Conservation (phyloP, 2,329 filamentous ascomycete genomes). For the Emericellopsis atlantica region DNA sequence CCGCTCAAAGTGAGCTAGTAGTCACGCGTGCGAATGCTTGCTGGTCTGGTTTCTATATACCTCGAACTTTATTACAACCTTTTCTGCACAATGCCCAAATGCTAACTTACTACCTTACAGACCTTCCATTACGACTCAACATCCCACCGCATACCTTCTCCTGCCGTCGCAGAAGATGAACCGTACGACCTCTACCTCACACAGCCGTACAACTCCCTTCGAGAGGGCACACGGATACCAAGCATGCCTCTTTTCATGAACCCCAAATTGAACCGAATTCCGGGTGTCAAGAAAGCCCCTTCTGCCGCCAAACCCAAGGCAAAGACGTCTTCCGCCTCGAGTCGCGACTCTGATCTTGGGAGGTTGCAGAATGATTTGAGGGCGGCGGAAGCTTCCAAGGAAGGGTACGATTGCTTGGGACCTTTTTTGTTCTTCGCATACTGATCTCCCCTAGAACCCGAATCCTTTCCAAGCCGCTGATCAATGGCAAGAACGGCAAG, state of each 20-base stretch:
- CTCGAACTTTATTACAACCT: no score
- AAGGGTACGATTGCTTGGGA: no score
- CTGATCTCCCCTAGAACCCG: no score
- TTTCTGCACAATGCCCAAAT: background rate
- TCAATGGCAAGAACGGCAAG: no score
- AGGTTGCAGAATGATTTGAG: background rate
- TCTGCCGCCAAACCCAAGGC: constrained; percentile 3
- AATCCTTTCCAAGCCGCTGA: no score
- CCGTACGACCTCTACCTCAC: constrained; percentile 45
- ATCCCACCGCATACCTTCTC: constrained; percentile 28
- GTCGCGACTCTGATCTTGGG: background rate
- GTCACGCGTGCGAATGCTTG: background rate
- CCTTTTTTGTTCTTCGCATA: no score
- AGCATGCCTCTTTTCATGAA: constrained; percentile 37
- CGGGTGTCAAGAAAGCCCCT: background rate
- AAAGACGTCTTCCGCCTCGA: background rate
- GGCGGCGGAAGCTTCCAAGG: no score
- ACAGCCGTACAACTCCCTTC: constrained; percentile 32
- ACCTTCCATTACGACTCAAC: constrained; percentile 40
- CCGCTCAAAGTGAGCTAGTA: background rate
- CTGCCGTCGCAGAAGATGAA: constrained; percentile 22
- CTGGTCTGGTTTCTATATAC: no score
- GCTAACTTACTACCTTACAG: constrained; percentile 17
- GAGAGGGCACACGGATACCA: constrained; percentile 34
- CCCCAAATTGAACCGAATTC: constrained; percentile 11